A percentile compares a stretch with the other conserved stretches of the same genome.
phyloP scores from a whole-genome alignment of 306 rosid species.

The Vigna radiata region DNA sequence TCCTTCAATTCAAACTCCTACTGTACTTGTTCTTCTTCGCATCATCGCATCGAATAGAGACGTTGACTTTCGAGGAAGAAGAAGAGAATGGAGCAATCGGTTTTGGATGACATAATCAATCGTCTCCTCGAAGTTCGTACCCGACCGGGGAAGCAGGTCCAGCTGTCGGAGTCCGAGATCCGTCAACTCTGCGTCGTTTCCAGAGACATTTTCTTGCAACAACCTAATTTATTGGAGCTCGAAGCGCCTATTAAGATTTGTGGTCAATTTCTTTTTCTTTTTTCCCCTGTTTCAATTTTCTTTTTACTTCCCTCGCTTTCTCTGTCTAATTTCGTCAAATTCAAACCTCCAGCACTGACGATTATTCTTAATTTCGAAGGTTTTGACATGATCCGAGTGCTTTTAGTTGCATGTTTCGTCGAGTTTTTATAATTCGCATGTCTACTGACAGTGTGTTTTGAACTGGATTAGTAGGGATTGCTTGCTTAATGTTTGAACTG shows the following conservation, averaged over 20 bases:
- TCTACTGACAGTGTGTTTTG: neutral
- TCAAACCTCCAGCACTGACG: neutral
- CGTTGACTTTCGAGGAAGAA: constrained; percentile 38
- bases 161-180: constrained; percentile 93
- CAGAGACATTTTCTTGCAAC: constrained; percentile 79
- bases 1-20: neutral
- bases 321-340: neutral
- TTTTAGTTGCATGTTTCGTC: neutral
- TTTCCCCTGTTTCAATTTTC: neutral
- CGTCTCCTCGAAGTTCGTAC: constrained; percentile 84
- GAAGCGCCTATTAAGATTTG: constrained; percentile 96
- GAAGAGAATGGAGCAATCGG: constrained; percentile 67
- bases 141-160: constrained; percentile 93
- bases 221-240: constrained; percentile 82
- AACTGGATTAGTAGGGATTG: neutral
- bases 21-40: constrained; percentile 16
- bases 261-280: constrained; percentile 49
- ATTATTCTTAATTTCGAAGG: neutral
- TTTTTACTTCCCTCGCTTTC: neutral
- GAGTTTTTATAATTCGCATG: neutral
- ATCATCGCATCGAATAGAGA: constrained; percentile 19
- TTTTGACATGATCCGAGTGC: constrained; percentile 1
- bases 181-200: constrained; percentile 78
- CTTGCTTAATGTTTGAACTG: constrained; percentile 2
- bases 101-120: constrained; percentile 83